phyloP scores from a whole-genome alignment of 192 early-diverging fungal genomes.

The Spinellus fusiger region DNA sequence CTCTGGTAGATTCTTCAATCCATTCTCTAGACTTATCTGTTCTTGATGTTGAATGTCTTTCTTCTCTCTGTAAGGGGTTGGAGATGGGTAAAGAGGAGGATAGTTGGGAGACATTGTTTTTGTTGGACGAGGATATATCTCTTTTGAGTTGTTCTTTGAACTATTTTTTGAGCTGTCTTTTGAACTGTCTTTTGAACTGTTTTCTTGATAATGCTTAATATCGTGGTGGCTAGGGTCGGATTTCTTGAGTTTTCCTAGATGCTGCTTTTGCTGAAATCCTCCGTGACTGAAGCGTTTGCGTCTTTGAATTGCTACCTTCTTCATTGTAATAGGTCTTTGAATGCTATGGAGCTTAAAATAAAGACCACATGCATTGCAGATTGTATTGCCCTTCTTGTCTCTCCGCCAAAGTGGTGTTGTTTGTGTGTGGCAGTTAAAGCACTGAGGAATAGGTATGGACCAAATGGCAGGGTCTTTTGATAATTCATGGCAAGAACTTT shows the following conservation, averaged over 20 bases:
- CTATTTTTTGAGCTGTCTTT: too few species aligned
- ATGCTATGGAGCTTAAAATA: constrained; percentile 1
- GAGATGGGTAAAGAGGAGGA: too few species aligned
- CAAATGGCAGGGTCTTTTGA: neutral
- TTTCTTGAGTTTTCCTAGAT: neutral
- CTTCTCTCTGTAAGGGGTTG: too few species aligned
- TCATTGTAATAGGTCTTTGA: neutral
- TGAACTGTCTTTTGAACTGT: too few species aligned
- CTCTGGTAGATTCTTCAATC: too few species aligned
- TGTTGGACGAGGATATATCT: too few species aligned
- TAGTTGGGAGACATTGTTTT: too few species aligned
- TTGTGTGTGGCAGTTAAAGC: constrained; percentile 3
- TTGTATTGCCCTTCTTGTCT: neutral
- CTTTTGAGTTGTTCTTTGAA: too few species aligned
- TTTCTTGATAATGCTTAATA: neutral
- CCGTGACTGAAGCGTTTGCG: neutral
- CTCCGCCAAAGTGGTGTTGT: constrained; percentile 2
- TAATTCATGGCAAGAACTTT: too few species aligned
- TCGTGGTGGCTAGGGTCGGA: neutral
- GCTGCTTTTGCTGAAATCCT: neutral
- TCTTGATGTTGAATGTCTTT: too few species aligned
- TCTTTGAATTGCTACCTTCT: neutral
- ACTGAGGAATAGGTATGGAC: neutral
- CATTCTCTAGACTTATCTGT: too few species aligned
- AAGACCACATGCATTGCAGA: constrained; percentile 8